Base-by-base conservation (phyloP, 805 yeast species). In the Candida succiphila region DNA sequence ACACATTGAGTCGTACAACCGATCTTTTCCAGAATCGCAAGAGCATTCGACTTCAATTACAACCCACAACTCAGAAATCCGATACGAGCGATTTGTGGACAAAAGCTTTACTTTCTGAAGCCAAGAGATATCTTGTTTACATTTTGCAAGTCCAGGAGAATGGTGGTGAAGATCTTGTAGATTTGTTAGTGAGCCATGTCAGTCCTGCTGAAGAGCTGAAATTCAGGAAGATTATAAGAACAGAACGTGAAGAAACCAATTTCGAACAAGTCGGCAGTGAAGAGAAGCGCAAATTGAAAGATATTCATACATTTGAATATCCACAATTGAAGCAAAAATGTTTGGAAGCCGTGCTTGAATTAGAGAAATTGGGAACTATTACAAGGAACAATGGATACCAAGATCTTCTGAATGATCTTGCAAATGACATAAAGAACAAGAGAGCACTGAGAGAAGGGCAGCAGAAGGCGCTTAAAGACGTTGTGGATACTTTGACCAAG, bases 171-270 rank as follows among this genome's bases (percentile, higher is more conserved):
- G 60, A 88, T n/a, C 58, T 81, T 13, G 86, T 86, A 49, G 75
- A 89, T 47, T 74, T 88, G 40, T 76, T 87, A 42, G 83, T 92
- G 5, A 96, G 92, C 60, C 71, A 72, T 12, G 77, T 77, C 18
- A 62, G 69, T 2, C 78, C 75, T 41, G 64, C 89, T 30, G 68
- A 79, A 35, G 89, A 82, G 32, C 57, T 85, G 34, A 40, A 54
- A 19, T 60, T 51, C 30, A 21, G 52, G 13, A 54, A 86, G 32
- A 65, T 82, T 8, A 70, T 78, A 4, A 81, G 80, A 3, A 84
- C 83, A 21, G 62, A 65, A 25, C 65, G 63, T 14, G 89, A 89
- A 51, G 98, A 92, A 51, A 55, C 61, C 5, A 63, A 56, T 33
- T 87, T 81, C 55, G 39, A 39, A 5, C 27, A 41, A 16, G 46